These are phyloP conservation scores for Cercospora janseana DNA, from an alignment of 2,329 filamentous ascomycete species.

Conservation along the genomic window DNA sequence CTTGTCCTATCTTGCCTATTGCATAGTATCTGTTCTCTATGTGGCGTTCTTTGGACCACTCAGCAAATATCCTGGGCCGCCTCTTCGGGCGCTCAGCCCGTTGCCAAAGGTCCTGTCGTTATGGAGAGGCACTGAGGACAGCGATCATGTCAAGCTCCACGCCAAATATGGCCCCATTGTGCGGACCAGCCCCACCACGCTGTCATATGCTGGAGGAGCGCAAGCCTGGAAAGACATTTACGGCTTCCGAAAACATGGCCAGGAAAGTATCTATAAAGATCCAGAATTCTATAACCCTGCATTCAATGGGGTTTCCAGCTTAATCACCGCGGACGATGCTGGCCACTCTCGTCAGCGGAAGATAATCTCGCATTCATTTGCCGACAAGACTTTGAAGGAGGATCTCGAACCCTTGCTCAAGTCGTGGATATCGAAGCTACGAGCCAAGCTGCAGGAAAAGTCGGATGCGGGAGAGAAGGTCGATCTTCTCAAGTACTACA, in stretches of 20 bases:
- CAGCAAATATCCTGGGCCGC: conserved; percentile 45
- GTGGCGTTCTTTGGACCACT: conserved; percentile 47
- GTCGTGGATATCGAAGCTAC: conserved; percentile 30
- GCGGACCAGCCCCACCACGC: conserved; percentile 41
- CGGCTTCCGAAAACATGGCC: conserved; percentile 28
- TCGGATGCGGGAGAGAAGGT: conserved; percentile 22
- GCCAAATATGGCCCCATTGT: conserved; percentile 41
- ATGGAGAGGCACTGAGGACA: conserved; percentile 23
- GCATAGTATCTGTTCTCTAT: conserved; percentile 33
- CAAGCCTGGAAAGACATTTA: conserved; percentile 32
- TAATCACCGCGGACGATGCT: conserved; percentile 32
- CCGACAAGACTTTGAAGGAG: conserved; percentile 33
- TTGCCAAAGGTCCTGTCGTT: conserved; percentile 24
- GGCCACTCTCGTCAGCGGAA: conserved; percentile 31
- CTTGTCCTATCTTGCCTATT: conserved; percentile 21
- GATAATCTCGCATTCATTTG: conserved; percentile 33
- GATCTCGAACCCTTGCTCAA: conserved; percentile 36
- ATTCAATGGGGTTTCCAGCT: conserved; percentile 24
- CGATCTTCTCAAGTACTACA: conserved; percentile 36
- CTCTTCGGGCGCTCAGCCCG: conserved; percentile 26
- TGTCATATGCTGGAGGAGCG: conserved; percentile 37
- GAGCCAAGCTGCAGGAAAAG: conserved; percentile 26
- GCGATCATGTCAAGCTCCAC: conserved; percentile 33
- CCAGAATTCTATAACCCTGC: conserved; percentile 26
- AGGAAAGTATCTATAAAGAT: conserved; percentile 25